Percentiles rank a stretch among this genome's conserved stretches.
These are phyloP conservation scores for Poa annua DNA, from an alignment of 176 grass and related monocot genomes.

Conservation along the genomic window DNA sequence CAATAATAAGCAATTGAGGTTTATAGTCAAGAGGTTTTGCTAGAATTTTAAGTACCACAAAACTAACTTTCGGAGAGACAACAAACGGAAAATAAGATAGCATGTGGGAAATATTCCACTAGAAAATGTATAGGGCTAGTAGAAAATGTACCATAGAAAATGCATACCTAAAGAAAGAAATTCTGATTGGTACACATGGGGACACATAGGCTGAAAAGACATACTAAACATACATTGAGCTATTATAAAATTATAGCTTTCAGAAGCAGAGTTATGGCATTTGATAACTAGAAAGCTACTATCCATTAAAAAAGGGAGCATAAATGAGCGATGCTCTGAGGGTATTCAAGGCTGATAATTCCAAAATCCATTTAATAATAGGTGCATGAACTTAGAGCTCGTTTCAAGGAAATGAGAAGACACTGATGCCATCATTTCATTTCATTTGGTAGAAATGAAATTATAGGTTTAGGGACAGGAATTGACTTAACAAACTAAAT, in stretches of 20 bases:
- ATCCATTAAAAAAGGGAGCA: neutral
- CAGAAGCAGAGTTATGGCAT: slow-evolving; percentile 7
- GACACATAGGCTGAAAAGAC: slow-evolving; percentile 15
- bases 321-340: neutral
- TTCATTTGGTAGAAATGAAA: too few relatives aligned
- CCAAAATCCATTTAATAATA: neutral
- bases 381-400: too few relatives aligned
- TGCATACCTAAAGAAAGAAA: neutral
- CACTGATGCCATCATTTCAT: neutral
- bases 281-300: slow-evolving; percentile 3
- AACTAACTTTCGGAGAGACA: neutral
- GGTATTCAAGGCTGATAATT: neutral
- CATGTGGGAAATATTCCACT: neutral
- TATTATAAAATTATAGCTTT: slow-evolving; percentile 8
- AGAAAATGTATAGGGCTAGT: neutral
- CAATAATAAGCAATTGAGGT: slow-evolving; percentile 17
- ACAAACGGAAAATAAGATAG: slow-evolving; percentile 12
- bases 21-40: neutral
- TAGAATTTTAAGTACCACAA: neutral
- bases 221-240: neutral
- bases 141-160: neutral
- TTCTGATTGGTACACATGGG: neutral
- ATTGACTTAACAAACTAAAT: too few relatives aligned
- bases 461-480: too few relatives aligned
- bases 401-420: too few relatives aligned